A percentile compares a stretch with the other conserved stretches of the same genome.
These are phyloP conservation scores for Aegilops tauschii DNA, from an alignment of 176 grass and related monocot species.

Conservation along the genomic window DNA sequence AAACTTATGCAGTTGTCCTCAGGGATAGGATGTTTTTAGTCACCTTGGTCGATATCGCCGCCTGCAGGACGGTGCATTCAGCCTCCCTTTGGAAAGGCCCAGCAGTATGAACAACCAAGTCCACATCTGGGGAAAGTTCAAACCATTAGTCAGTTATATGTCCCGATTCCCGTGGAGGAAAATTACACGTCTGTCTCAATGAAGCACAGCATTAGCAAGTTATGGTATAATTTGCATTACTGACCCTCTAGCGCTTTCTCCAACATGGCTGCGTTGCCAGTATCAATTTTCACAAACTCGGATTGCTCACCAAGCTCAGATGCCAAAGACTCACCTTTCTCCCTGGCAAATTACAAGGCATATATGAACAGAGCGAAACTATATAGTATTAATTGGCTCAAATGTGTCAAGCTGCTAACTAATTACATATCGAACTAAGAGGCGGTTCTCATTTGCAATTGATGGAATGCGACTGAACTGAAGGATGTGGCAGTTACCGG, in stretches of 20 bases:
- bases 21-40: conserved; percentile 3
- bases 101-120: conserved; percentile 85
- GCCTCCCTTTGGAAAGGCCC: conserved; percentile 78
- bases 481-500: conserved; percentile 9
- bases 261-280: conserved; percentile 51
- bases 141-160: neutral
- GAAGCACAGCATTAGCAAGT: neutral
- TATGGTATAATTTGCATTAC: neutral
- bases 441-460: neutral
- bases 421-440: too few species aligned
- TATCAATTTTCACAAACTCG: conserved; percentile 69
- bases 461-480: neutral
- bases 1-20: neutral
- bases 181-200: neutral
- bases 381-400: too few species aligned
- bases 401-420: too few species aligned
- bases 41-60: conserved; percentile 89
- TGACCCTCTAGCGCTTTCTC: conserved; percentile 59
- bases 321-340: conserved; percentile 63
- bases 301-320: conserved; percentile 62
- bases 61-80: conserved; percentile 67
- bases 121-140: conserved; percentile 44
- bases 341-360: conserved; percentile 32
- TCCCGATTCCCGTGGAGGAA: neutral
- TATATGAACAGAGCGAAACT: neutral